Evolutionary conservation across 83 land plant species (phyloP).

Genomic region (Picea mariana): DNA sequence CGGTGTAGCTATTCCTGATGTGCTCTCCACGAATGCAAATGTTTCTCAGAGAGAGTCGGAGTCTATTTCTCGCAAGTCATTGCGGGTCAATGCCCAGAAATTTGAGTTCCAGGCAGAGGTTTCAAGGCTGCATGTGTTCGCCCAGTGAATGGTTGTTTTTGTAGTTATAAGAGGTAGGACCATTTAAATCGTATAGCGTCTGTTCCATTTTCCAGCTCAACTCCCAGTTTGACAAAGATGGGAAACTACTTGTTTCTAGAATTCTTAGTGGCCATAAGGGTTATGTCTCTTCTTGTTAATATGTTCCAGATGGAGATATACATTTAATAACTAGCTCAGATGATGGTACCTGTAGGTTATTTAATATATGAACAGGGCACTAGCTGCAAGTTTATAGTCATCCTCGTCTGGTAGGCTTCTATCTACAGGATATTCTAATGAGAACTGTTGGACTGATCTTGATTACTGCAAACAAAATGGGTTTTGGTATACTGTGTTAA

Average conservation of each 20-base stretch:
- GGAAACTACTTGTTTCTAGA: constrained; percentile 59
- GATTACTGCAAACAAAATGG: too few relatives aligned
- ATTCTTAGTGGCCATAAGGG: constrained; percentile 86
- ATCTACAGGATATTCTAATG: too few relatives aligned
- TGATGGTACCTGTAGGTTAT: constrained; percentile 89
- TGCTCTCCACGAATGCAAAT: too few relatives aligned
- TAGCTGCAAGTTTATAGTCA: constrained; percentile 79
- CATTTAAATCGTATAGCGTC: too few relatives aligned
- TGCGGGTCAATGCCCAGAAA: constrained; percentile 82
- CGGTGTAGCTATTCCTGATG: too few relatives aligned
- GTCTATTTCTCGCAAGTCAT: constrained; percentile 73
- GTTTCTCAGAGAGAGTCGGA: constrained; percentile 25
- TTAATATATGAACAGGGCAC: constrained; percentile 93
- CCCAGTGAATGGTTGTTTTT: too few relatives aligned
- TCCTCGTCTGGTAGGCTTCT: too few relatives aligned
- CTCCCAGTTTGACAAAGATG: constrained; percentile 67
- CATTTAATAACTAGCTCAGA: constrained; percentile 88
- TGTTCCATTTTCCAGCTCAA: constrained; percentile 86
- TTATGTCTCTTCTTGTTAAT: constrained; percentile 91
- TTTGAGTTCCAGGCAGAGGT: constrained; percentile 99
- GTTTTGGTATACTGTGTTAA: too few relatives aligned
- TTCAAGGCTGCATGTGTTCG: constrained; percentile 90
- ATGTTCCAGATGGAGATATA: constrained; percentile 76
- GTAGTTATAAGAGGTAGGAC: too few relatives aligned
- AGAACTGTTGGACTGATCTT: too few relatives aligned